These are phyloP conservation scores for Schizosaccharomyces pombe DNA, from an alignment of 805 yeast genomes.

Conservation along the genomic window DNA sequence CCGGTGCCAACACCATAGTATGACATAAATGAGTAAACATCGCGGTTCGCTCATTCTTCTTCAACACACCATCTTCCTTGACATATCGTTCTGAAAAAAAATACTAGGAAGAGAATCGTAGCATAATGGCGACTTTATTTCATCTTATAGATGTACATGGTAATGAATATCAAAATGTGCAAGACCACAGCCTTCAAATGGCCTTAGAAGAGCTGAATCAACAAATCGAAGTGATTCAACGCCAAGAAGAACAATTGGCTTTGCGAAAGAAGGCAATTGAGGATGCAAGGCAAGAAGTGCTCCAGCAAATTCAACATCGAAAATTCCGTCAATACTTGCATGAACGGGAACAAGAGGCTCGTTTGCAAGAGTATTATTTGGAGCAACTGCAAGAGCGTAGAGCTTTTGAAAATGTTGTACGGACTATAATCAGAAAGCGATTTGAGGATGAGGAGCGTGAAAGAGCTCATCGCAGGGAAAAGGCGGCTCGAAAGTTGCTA, in stretches of 20 bases:
- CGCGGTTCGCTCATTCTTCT: too few species aligned
- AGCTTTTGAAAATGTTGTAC: neutral
- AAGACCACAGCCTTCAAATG: neutral
- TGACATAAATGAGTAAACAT: too few species aligned
- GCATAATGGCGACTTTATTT: neutral
- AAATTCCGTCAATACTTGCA: neutral
- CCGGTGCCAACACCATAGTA: too few species aligned
- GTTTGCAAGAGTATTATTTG: neutral
- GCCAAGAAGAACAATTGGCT: neutral
- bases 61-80: too few species aligned
- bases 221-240: neutral
- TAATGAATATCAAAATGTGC: neutral
- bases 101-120: neutral
- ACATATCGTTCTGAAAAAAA: too few species aligned
- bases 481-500: neutral
- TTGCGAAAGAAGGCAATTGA: neutral
- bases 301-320: neutral
- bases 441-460: neutral
- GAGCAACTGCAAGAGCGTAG: neutral
- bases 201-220: neutral
- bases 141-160: neutral
- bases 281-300: neutral
- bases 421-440: neutral
- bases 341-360: slow-evolving; percentile 1
- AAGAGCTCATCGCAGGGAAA: neutral